Evolutionary conservation across 148 eudicot species (phyloP).

Genomic region (Persicaria tinctoria): DNA sequence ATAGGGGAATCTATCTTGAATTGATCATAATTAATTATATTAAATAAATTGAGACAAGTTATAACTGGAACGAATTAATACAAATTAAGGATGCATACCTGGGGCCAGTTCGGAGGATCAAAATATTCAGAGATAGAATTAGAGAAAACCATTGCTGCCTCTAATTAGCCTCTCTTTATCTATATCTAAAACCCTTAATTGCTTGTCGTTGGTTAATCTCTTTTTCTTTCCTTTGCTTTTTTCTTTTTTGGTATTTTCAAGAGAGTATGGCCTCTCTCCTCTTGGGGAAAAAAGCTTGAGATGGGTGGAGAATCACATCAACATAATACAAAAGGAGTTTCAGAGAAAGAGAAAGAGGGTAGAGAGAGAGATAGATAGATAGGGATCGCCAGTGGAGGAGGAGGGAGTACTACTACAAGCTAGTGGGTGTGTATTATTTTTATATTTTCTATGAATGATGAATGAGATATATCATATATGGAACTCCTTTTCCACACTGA

Average conservation of each 20-base stretch:
- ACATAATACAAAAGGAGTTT: conserved; percentile 4
- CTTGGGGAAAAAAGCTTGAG: not conserved
- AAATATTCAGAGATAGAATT: not conserved
- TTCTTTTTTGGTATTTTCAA: no score
- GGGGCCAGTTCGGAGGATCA: conserved; percentile 4
- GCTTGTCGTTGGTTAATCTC: not conserved
- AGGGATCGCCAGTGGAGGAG: not conserved
- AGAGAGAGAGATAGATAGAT: not conserved
- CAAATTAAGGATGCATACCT: not conserved
- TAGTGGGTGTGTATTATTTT: no score
- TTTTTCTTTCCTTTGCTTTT: not conserved
- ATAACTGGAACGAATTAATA: no score
- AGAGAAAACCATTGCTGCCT: conserved; percentile 2
- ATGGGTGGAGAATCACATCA: conserved; percentile 3
- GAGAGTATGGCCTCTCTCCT: not conserved
- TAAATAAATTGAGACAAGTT: no score
- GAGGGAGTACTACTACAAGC: no score
- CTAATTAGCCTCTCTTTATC: no score
- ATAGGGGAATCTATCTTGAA: not conserved
- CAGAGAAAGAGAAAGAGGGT: not conserved
- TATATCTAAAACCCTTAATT: no score
- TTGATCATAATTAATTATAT: not conserved
- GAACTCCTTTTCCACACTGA: not conserved
- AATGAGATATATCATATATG: no score
- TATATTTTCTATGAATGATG: no score